Evolutionary conservation across 2,329 filamentous ascomycete species (phyloP).

Genomic region (Didymella segeticola): DNA sequence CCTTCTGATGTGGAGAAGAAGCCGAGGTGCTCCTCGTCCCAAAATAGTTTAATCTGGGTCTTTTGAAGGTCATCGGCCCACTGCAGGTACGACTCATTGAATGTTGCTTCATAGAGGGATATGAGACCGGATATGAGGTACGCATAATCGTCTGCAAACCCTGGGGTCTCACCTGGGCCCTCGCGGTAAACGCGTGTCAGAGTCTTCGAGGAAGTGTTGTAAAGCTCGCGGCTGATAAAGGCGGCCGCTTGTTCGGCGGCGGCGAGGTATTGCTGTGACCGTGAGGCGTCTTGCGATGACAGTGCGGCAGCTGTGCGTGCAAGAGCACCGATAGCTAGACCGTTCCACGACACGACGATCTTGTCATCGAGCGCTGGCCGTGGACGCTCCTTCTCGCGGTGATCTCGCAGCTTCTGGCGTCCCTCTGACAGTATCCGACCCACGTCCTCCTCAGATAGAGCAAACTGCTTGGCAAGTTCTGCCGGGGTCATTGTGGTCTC

Average conservation of each 20-base stretch:
- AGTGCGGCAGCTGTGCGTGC: constrained; percentile 75
- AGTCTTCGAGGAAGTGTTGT: constrained; percentile 66
- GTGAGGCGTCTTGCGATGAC: constrained; percentile 63
- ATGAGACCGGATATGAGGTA: constrained; percentile 84
- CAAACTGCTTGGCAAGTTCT: constrained; percentile 77
- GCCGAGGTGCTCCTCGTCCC: constrained; percentile 66
- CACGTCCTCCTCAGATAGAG: constrained; percentile 72
- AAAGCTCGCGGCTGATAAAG: constrained; percentile 78
- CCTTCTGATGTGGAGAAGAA: constrained; percentile 75
- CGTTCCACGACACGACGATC: constrained; percentile 86
- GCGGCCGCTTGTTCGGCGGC: constrained; percentile 71
- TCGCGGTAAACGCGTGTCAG: constrained; percentile 79
- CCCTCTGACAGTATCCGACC: constrained; percentile 71
- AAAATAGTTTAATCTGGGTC: constrained; percentile 78
- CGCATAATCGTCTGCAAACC: constrained; percentile 94
- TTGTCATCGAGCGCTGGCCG: constrained; percentile 86
- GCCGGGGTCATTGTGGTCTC: constrained; percentile 71
- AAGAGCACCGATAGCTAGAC: constrained; percentile 83
- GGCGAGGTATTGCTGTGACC: constrained; percentile 66
- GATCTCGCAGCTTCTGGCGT: constrained; percentile 70
- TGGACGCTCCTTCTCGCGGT: constrained; percentile 76
- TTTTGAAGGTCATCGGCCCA: constrained; percentile 85
- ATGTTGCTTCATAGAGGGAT: constrained; percentile 83
- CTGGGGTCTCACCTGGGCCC: constrained; percentile 69
- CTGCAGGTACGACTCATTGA: constrained; percentile 74